Evolutionary conservation across 805 yeast species (phyloP), one percentile per base, ranked within the genome.

Genomic region (Candida vaughaniae): DNA sequence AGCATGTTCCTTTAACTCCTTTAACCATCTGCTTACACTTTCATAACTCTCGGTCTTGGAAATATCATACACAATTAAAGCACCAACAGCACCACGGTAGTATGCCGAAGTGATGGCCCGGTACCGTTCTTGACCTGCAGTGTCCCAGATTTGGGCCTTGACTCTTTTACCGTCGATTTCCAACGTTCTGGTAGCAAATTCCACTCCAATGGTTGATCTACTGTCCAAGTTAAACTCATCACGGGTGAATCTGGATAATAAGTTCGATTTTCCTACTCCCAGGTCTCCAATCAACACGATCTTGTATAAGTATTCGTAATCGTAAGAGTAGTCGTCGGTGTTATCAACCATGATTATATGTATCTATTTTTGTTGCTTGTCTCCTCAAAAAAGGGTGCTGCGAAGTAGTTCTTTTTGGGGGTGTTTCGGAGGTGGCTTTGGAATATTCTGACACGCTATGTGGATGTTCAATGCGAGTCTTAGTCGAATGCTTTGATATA

Each of bases 81-180:
- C 98, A 42, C 99, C 99, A 37, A 90, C 96, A 1, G 99, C 98
- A 28, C 98, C 99, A 59, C 99, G 78, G 63, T 91, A 91, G 68
- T 91, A 91, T 5, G 98, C 98, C 39, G 93, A 82, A 22, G 99
- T 93, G 62, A 91, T 91, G 30, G 99, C 98, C 53, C 99, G 80
- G 71, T 93, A 91, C 62, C 99, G 80, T 65, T 91, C 99, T 70
- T 91, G 99, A 44, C 99, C 99, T 2, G 99, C 99, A 25, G 99
- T 91, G 64, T 91, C 99, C 99, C 99, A 91, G 51, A 89, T 83
- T 64, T 88, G 95, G 3, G 95, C 91, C 61, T 86, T 87, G 50
- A 86, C 83, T 58, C 87, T 69, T 55, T 84, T 85, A 29, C 88
- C 89, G 48, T 85, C 91, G 45, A 85, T 81, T 53, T 85, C 91